A percentile compares a stretch with the other conserved stretches of the same genome.
These are phyloP conservation scores for Sporothrix protearum DNA, from an alignment of 2,329 filamentous ascomycete species.

Conservation along the genomic window DNA sequence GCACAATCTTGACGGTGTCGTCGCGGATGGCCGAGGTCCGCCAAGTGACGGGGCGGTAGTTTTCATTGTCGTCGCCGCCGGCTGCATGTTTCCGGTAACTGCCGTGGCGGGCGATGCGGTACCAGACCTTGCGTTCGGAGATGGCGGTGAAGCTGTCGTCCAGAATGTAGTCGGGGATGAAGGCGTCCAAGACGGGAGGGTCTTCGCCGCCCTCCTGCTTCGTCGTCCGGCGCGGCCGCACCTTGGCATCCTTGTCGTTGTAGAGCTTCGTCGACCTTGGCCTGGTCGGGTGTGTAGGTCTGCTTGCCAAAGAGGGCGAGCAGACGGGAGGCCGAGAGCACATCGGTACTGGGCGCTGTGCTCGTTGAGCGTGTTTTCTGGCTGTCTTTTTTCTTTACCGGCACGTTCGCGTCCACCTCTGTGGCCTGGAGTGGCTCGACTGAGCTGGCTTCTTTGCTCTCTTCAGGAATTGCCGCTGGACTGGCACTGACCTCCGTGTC, in stretches of 20 bases:
- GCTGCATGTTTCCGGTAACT: slow-evolving; percentile 51
- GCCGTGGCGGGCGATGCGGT: slow-evolving; percentile 59
- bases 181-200: slow-evolving; percentile 23
- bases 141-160: slow-evolving; percentile 52
- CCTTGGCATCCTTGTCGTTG: background rate
- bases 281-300: slow-evolving; percentile 14
- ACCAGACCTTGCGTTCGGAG: slow-evolving; percentile 62
- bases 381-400: background rate
- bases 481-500: background rate
- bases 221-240: background rate
- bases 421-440: background rate
- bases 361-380: too few relatives aligned
- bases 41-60: slow-evolving; percentile 60
- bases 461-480: background rate
- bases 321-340: background rate
- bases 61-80: slow-evolving; percentile 47
- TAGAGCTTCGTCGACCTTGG: slow-evolving; percentile 22
- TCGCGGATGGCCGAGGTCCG: slow-evolving; percentile 49
- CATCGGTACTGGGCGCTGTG: background rate
- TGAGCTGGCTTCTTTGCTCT: background rate
- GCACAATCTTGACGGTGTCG: slow-evolving; percentile 56
- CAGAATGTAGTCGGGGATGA: slow-evolving; percentile 47
- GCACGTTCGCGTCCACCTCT: background rate
- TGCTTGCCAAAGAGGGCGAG: slow-evolving; percentile 32
- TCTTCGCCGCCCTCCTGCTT: background rate